Evolutionary conservation across 1,284 basidiomycete species (phyloP).

Genomic region (Retiboletus fuscus): DNA sequence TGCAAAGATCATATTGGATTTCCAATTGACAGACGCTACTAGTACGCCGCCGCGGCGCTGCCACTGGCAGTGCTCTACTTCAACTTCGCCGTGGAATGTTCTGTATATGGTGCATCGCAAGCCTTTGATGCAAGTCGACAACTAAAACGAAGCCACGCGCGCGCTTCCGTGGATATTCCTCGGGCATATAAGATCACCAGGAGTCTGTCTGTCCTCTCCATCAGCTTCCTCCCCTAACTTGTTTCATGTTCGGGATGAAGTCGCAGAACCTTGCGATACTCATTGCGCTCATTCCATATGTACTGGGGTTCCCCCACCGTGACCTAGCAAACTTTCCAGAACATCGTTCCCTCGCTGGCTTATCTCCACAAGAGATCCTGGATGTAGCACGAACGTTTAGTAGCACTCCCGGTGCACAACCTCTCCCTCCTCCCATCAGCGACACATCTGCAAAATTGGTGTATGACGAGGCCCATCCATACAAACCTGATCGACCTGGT

Average conservation of each 20-base stretch:
- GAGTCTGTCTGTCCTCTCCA: not conserved
- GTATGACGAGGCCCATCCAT: conserved; percentile 40
- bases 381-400: conserved; percentile 32
- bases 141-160: no score
- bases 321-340: conserved; percentile 37
- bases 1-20: not conserved
- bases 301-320: conserved; percentile 29
- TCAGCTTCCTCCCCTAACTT: not conserved
- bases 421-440: conserved; percentile 38
- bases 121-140: not conserved
- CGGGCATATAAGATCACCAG: conserved; percentile 30
- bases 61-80: not conserved
- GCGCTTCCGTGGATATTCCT: not conserved
- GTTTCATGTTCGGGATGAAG: conserved; percentile 24
- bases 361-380: conserved; percentile 32
- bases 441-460: conserved; percentile 47
- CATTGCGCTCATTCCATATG: conserved; percentile 23
- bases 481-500: conserved; percentile 29
- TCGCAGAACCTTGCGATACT: conserved; percentile 23
- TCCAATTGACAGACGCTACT: no score
- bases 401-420: conserved; percentile 42
- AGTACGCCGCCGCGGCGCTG: conserved; percentile 1
- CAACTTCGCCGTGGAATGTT: not conserved
- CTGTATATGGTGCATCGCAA: not conserved
- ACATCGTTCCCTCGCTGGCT: conserved; percentile 39